These are phyloP conservation scores for Saccharomycopsis fibuligera DNA, from an alignment of 805 yeast genomes.

Conservation along the genomic window DNA sequence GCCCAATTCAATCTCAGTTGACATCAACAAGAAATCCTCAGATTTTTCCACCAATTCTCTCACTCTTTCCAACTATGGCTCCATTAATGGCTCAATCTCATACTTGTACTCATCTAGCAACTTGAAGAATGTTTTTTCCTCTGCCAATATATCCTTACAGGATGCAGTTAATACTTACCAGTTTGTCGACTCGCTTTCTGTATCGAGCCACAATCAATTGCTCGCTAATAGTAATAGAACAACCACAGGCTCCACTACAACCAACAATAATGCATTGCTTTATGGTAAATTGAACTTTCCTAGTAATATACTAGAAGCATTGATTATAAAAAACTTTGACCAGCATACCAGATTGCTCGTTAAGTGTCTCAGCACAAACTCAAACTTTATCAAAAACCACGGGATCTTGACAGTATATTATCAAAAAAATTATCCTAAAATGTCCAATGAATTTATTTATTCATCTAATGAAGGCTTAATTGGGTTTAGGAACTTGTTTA, in stretches of 20 bases:
- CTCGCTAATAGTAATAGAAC: slow-evolving; percentile 2
- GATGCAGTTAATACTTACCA: slow-evolving; percentile 66
- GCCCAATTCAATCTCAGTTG: slow-evolving; percentile 61
- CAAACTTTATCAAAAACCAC: neutral
- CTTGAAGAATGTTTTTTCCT: slow-evolving; percentile 46
- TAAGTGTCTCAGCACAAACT: slow-evolving; percentile 56
- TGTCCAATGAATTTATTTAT: slow-evolving; percentile 67
- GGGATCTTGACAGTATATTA: slow-evolving; percentile 54
- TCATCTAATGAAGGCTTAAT: slow-evolving; percentile 78
- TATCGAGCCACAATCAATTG: neutral
- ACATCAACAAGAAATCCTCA: slow-evolving; percentile 64
- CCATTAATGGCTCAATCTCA: slow-evolving; percentile 75
- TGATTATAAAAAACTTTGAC: slow-evolving; percentile 62
- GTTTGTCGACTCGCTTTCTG: slow-evolving; percentile 42
- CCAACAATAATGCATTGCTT: slow-evolving; percentile 34
- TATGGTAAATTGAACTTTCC: slow-evolving; percentile 91
- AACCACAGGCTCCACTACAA: slow-evolving; percentile 5
- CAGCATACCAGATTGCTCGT: slow-evolving; percentile 57
- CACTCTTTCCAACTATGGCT: slow-evolving; percentile 55
- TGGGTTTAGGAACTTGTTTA: slow-evolving; percentile 77
- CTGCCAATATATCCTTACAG: slow-evolving; percentile 47
- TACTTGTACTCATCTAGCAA: slow-evolving; percentile 68
- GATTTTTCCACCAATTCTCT: slow-evolving; percentile 66
- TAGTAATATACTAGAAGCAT: slow-evolving; percentile 78
- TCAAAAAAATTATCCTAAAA: slow-evolving; percentile 59